These are phyloP conservation scores for Fusarium pseudograminearum DNA, from an alignment of 2,329 filamentous ascomycete genomes.

Conservation along the genomic window DNA sequence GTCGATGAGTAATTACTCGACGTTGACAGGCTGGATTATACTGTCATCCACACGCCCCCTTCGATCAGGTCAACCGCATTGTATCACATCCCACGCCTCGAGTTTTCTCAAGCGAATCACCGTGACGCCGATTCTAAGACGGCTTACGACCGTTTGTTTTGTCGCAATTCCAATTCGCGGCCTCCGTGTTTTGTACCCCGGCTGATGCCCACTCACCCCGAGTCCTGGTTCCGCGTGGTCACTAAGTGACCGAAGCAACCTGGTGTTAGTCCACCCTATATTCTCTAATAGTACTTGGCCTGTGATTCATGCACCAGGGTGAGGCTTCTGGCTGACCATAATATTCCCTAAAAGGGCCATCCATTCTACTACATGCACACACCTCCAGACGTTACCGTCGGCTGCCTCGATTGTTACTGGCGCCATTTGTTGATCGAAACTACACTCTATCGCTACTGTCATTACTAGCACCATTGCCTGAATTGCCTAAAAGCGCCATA, in stretches of 20 bases:
- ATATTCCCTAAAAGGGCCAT: constrained; percentile 45
- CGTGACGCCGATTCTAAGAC: constrained; percentile 40
- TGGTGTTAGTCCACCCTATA: constrained; percentile 48
- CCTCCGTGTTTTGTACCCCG: constrained; percentile 31
- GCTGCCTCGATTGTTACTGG: constrained; percentile 7
- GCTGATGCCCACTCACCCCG: constrained; percentile 36
- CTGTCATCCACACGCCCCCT: constrained; percentile 40
- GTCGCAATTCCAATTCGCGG: constrained; percentile 42
- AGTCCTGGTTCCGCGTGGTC: constrained; percentile 40
- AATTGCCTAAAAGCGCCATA: constrained; percentile 9
- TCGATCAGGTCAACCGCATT: constrained; percentile 38
- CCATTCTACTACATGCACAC: constrained; percentile 37
- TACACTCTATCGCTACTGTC: constrained; percentile 15
- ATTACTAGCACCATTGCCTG: constrained; percentile 6
- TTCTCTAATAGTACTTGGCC: constrained; percentile 45
- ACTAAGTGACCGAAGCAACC: constrained; percentile 41
- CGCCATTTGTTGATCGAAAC: constrained; percentile 30
- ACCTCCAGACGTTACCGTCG: constrained; percentile 20
- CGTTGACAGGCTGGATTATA: constrained; percentile 51
- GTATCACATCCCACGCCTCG: constrained; percentile 33
- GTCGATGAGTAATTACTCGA: constrained; percentile 53
- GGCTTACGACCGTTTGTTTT: constrained; percentile 41
- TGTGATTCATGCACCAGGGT: constrained; percentile 35
- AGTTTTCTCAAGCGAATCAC: constrained; percentile 44
- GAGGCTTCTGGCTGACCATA: constrained; percentile 43